Evolutionary conservation across 2,329 filamentous ascomycete species (phyloP), one percentile per base, ranked within the genome.

Genomic region (Trichoderma citrinoviride): DNA sequence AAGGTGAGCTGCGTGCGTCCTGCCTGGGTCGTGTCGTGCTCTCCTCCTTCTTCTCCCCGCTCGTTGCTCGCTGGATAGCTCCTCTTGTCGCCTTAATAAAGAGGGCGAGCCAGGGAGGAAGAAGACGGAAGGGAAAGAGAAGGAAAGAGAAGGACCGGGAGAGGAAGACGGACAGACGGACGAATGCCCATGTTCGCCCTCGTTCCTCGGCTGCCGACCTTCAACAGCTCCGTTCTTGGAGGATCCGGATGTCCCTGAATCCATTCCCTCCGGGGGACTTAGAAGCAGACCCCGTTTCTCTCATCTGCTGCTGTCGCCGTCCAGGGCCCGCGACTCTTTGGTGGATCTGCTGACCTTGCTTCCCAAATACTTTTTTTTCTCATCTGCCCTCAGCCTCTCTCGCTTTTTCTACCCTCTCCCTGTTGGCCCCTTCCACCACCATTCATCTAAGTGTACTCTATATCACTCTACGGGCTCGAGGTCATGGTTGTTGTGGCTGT

Each of bases 31-130:
- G 37, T 23, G 40, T 62, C 47, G 50, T 63, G 52, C 33, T 37
- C 33, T 37, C 33, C 29, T 57, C 27, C 54, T 52, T 56, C 41
- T 47, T 52, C 57, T 65, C 63, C 63, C 63, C 49, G 63, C 56
- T 65, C 55, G 61, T 61, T 64, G 54, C 61, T 54, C 52, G 54
- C 61, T 54, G 47, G 63, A 61, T 49, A 60, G 55, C 63, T 65
- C 46, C 17, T 61, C 63, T 49, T 23, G 21, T 61, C 63, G 46
- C 56, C 56, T 44, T 52, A 17, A 43, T 37, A 29, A 37, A 37
- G 33, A 37, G 33, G 33, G 33, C 33, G 33, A 14, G 33, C 33
- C 10, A 37, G 33, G 33, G 33, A 37, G 33, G 10, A 37, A 37
- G 33, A 37, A 12, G 33, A 14, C 33, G 33, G 10, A 37, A 5